Evolutionary conservation across 192 early-diverging fungal genomes (phyloP).

Genomic region (Geranomyces michiganensis): DNA sequence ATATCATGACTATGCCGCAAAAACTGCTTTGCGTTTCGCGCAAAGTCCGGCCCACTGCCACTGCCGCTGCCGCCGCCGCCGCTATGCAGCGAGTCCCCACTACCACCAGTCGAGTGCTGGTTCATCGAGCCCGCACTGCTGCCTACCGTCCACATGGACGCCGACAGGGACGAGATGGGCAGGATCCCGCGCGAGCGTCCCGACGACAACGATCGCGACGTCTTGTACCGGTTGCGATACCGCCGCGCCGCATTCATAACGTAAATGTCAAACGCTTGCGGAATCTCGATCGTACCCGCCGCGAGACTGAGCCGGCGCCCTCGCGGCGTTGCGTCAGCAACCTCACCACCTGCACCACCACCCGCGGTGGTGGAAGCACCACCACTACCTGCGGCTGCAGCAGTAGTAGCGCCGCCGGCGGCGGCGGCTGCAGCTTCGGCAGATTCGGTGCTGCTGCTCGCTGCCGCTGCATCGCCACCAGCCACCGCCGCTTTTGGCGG

Average conservation of each 20-base stretch:
- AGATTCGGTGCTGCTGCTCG: background rate
- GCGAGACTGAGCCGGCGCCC: constrained; percentile 45
- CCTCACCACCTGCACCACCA: background rate
- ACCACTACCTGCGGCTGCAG: background rate
- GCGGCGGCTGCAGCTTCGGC: background rate
- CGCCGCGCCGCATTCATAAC: constrained; percentile 22
- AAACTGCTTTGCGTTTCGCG: background rate
- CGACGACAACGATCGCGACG: constrained; percentile 21
- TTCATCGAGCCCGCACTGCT: background rate
- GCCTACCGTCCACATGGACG: constrained; percentile 14
- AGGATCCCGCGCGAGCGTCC: constrained; percentile 26
- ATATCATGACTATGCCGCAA: constrained; percentile 1
- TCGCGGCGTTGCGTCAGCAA: background rate
- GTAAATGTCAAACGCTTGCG: constrained; percentile 40
- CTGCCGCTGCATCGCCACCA: background rate
- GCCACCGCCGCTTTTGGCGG: background rate
- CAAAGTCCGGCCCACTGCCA: background rate
- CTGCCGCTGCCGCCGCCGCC: constrained; percentile 1
- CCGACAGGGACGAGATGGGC: background rate
- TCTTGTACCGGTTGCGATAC: constrained; percentile 29
- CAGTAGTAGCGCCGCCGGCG: background rate
- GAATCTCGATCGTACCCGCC: constrained; percentile 51
- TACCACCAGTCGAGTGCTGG: too few relatives aligned
- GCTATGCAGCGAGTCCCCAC: background rate
- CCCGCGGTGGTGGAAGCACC: background rate